Conservation (phyloP, 352 stramenopile species). For the Phytophthora lateralis region DNA sequence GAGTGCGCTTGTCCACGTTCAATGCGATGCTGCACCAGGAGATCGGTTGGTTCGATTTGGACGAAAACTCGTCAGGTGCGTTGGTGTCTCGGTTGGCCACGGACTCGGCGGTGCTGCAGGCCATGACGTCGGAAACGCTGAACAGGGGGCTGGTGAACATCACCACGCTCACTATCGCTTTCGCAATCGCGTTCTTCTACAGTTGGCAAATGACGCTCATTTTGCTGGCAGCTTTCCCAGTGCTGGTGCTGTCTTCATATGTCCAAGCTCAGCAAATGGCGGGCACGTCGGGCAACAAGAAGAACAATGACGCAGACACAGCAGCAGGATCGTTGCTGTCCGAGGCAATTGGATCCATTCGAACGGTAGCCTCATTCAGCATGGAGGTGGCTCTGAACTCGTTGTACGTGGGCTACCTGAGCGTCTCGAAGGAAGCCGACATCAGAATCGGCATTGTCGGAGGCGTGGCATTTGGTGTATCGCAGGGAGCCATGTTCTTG, state of each 20-base stretch:
- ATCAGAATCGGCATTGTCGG: conserved; percentile 54
- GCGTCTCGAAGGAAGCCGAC: conserved; percentile 40
- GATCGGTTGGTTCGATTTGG: conserved; percentile 82
- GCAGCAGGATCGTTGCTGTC: conserved; percentile 46
- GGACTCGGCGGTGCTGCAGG: conserved; percentile 79
- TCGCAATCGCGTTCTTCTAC: conserved; percentile 60
- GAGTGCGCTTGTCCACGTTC: conserved; percentile 60
- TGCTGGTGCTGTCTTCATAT: conserved; percentile 37
- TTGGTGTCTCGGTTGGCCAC: conserved; percentile 73
- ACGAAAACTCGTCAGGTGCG: conserved; percentile 75
- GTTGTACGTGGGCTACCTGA: conserved; percentile 43
- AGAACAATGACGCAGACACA: conserved; percentile 58
- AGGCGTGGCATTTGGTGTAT: conserved; percentile 71
- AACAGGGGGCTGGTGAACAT: conserved; percentile 56
- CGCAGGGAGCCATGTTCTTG: conserved; percentile 71
- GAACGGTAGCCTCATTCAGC: conserved; percentile 64
- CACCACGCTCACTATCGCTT: conserved; percentile 49
- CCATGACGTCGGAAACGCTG: conserved; percentile 72
- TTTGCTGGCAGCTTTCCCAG: conserved; percentile 40
- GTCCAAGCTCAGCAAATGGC: conserved; percentile 39
- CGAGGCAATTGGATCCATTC: conserved; percentile 52
- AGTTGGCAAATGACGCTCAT: conserved; percentile 69
- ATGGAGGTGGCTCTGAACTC: conserved; percentile 48
- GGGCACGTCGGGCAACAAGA: conserved; percentile 44
- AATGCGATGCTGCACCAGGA: conserved; percentile 76